phyloP scores from a whole-genome alignment of 2,329 filamentous ascomycete species.

The Cladophialophora chaetospira region DNA sequence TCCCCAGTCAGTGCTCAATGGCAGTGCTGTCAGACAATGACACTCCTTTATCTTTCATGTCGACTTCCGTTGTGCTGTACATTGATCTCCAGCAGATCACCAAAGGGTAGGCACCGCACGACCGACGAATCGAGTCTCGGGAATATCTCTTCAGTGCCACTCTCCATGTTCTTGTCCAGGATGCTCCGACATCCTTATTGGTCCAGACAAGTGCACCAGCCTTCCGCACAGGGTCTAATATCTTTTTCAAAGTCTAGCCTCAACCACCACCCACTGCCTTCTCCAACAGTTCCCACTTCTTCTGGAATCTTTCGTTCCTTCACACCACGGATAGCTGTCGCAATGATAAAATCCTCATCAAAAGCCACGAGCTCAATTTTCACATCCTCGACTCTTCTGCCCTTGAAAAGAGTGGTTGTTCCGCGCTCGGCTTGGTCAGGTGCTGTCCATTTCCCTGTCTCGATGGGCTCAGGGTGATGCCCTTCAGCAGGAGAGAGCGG shows the following conservation, averaged over 20 bases:
- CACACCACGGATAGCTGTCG: slow-evolving; percentile 52
- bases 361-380: slow-evolving; percentile 61
- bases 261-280: slow-evolving; percentile 43
- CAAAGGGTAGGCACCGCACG: too few relatives aligned
- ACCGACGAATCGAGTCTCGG: too few relatives aligned
- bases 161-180: too few relatives aligned
- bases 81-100: too few relatives aligned
- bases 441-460: slow-evolving; percentile 36
- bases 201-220: slow-evolving; percentile 40
- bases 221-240: slow-evolving; percentile 45
- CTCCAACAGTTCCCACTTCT: neutral
- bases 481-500: neutral
- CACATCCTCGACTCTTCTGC: slow-evolving; percentile 53
- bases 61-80: too few relatives aligned
- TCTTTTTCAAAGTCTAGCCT: slow-evolving; percentile 52
- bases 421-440: slow-evolving; percentile 40
- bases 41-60: too few relatives aligned
- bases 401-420: slow-evolving; percentile 54
- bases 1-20: too few relatives aligned
- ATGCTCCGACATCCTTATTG: too few relatives aligned
- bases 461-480: slow-evolving; percentile 2
- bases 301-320: slow-evolving; percentile 13
- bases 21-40: too few relatives aligned
- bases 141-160: too few relatives aligned
- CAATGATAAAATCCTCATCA: slow-evolving; percentile 61